Percentiles rank a stretch among this genome's conserved stretches.
These are phyloP conservation scores for Mercurialis annua DNA, from an alignment of 345 rosid genomes.

Conservation along the genomic window DNA sequence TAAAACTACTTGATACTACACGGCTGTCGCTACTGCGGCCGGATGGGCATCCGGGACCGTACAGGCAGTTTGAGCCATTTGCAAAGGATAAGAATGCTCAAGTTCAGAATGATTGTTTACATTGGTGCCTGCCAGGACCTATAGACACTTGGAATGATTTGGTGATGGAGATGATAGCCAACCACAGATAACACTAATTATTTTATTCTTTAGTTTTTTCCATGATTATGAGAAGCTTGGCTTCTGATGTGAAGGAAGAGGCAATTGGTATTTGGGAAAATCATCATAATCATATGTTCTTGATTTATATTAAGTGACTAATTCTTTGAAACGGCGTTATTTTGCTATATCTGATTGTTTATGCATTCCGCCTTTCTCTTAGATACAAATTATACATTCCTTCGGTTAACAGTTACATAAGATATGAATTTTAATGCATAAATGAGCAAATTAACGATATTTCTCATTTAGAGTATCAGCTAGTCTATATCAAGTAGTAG, in stretches of 20 bases:
- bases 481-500: no score
- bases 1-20: conserved; percentile 37
- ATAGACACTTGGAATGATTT: conserved; percentile 45
- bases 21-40: conserved; percentile 26
- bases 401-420: no score
- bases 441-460: no score
- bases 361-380: not conserved
- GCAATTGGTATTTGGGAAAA: not conserved
- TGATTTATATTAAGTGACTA: not conserved
- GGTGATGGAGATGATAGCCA: conserved; percentile 25
- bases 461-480: no score
- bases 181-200: not conserved
- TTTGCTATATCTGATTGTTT: not conserved
- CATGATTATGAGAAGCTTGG: not conserved
- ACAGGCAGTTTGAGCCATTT: conserved; percentile 30
- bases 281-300: not conserved
- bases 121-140: conserved; percentile 52
- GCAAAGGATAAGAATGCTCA: conserved; percentile 19
- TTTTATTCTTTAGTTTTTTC: not conserved
- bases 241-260: not conserved
- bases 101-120: conserved; percentile 36
- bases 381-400: not conserved
- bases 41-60: conserved; percentile 36
- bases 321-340: not conserved
- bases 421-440: no score